Percentiles rank a stretch among this genome's conserved stretches.
These are phyloP conservation scores for Penicillium manginii DNA, from an alignment of 495 filamentous ascomycete species.

Conservation along the genomic window DNA sequence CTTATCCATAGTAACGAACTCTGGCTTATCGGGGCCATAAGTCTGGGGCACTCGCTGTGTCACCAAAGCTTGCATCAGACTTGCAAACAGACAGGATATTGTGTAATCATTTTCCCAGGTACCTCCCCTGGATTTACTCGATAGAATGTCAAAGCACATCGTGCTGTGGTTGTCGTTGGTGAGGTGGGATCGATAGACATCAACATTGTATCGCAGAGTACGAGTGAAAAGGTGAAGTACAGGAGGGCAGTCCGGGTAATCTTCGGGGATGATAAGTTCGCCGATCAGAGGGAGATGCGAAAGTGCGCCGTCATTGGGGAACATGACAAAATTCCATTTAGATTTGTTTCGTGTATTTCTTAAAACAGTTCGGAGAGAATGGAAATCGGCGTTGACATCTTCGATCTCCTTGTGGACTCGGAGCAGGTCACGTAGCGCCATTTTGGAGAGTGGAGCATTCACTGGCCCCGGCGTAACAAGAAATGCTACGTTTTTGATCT, in stretches of 20 bases:
- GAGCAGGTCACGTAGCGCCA: slow-evolving; percentile 2
- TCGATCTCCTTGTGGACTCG: slow-evolving; percentile 10
- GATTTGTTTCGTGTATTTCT: slow-evolving; percentile 10
- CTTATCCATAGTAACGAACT: slow-evolving; percentile 9
- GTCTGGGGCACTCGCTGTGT: slow-evolving; percentile 9
- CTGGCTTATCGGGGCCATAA: neutral
- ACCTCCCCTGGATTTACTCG: neutral
- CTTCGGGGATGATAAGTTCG: slow-evolving; percentile 13
- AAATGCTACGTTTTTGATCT: neutral
- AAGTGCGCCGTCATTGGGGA: slow-evolving; percentile 16
- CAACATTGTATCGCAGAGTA: slow-evolving; percentile 3
- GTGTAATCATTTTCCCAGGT: slow-evolving; percentile 14
- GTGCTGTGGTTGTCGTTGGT: slow-evolving; percentile 4
- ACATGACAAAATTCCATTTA: slow-evolving; percentile 16
- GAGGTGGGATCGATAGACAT: neutral
- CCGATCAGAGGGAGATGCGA: slow-evolving; percentile 15
- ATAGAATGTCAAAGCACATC: slow-evolving; percentile 17
- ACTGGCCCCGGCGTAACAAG: neutral
- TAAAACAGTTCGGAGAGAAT: slow-evolving; percentile 13
- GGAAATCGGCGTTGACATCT: slow-evolving; percentile 13
- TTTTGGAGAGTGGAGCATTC: neutral
- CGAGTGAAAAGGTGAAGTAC: slow-evolving; percentile 14
- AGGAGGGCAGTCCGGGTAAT: slow-evolving; percentile 4
- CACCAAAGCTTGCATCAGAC: slow-evolving; percentile 15
- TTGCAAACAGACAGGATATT: slow-evolving; percentile 15